Base-by-base conservation (phyloP, 78 protist species). In the Tieghemostelium lacteum region DNA sequence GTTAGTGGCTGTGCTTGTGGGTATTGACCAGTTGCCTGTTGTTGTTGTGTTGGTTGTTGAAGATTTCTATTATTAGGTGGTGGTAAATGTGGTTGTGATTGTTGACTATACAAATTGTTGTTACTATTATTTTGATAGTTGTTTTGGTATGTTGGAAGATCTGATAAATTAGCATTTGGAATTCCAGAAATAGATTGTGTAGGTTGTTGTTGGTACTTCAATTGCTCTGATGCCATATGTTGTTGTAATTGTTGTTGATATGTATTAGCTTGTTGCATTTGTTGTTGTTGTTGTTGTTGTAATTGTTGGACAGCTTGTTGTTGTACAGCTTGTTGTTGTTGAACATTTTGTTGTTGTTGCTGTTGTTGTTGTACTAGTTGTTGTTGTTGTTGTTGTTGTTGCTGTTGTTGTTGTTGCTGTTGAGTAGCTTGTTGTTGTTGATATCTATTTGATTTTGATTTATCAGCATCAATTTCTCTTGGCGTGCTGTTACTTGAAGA, bases 241-340 rank as follows among this genome's bases (percentile, higher is more conserved):
- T 75, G 61, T 36, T 14, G 40, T 22, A 40, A 26, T 42, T 78
- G 88, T 26, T 45, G 75, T 22, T 78, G 88, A 20, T 54, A 31
- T 45, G 10, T 55, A 22, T 14, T 2, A 45, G 36, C 62, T 75
- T 75, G 72, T 72, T 29, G 60, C 8, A 26, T 37, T 28, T 33
- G 14, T 62, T 24, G 36, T 58, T 52, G 62, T 61, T 28, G 28
- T 63, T 40, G 37, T 37, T 34, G 86, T 16, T 63, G 65, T 10
- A 2, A 36, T 61, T 6, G 19, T 29, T 29, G 36, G 19, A 2
- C 60, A 22, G 39, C 60, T 26, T 34, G n/a, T 19, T 22, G 22
- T 70, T 40, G 10, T 37, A 24, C 2, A 40, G 14, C 19, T 50
- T 40, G 34, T 26, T n/a, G 36, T 26, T 76, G 71, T 45, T 28